A percentile compares a stretch with the other conserved stretches of the same genome.
Conservation (phyloP, 1,284 basidiomycete genomes). For the Marasmius sp. region DNA sequence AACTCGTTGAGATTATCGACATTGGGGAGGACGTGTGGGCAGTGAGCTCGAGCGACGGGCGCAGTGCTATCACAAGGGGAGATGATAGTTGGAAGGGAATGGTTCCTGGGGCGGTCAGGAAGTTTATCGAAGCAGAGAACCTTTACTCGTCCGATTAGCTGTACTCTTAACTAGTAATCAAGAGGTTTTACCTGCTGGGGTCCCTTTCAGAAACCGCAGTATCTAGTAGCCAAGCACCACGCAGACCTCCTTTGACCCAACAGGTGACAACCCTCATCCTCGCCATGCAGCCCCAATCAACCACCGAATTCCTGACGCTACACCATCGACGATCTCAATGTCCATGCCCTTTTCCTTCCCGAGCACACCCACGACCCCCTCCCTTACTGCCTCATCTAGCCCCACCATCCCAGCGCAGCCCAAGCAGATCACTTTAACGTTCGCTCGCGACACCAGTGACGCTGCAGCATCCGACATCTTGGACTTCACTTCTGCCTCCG, state of each 20-base stretch:
- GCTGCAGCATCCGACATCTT: constrained; percentile 33
- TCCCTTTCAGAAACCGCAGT: too few species aligned
- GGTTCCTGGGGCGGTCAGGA: not conserved
- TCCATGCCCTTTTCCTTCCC: constrained; percentile 20
- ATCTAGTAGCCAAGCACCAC: too few species aligned
- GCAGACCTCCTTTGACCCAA: too few species aligned
- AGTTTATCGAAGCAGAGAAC: not conserved
- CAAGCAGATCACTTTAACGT: too few species aligned
- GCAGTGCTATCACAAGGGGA: constrained; percentile 44
- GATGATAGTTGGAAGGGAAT: constrained; percentile 20
- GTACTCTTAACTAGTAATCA: too few species aligned
- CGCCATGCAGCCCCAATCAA: constrained; percentile 1
- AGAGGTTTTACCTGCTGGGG: too few species aligned
- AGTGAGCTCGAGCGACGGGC: constrained; percentile 75
- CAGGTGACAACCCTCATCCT: too few species aligned
- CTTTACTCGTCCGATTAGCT: not conserved
- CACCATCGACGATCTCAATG: constrained; percentile 44
- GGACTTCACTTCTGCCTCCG: constrained; percentile 32
- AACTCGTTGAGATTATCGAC: constrained; percentile 58
- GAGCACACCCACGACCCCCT: constrained; percentile 21
- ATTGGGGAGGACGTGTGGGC: constrained; percentile 55
- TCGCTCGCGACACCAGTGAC: too few species aligned
- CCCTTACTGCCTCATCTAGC: constrained; percentile 28
- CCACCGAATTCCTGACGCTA: constrained; percentile 28
- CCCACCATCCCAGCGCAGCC: too few species aligned